Base-by-base conservation (phyloP, 2,329 filamentous ascomycete genomes). In the Scytalidium sp. region DNA sequence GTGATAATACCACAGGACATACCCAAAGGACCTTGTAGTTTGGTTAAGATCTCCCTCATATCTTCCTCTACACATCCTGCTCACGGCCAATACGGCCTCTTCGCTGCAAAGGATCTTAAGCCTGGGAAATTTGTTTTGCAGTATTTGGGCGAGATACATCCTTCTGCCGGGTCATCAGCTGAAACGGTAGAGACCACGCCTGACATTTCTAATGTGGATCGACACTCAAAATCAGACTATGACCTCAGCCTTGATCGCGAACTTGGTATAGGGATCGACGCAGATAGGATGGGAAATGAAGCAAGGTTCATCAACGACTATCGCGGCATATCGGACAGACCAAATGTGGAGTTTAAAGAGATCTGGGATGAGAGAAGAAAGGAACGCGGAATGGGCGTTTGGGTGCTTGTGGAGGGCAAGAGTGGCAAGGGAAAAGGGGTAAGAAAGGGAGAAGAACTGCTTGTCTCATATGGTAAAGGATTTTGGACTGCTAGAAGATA, bases 241-340 rank as follows among this genome's bases (percentile, higher is more conserved):
- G 84, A 87, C 61, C 69, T 87, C 21, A 84, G 80, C 74, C 69
- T 87, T 19, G 80, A 83, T 64, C 70, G 75, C 19, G 80, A 77
- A 19, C 71, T 66, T 0, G 76, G 75, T 15, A 68, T 84, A 1
- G 82, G 82, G 19, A 77, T 87, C 3, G 84, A 87, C 58, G 84
- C 83, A 3, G 75, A 71, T 15, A 63, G 61, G 32, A 67, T 66
- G 47, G 83, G 83, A 10, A 87, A 85, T 59, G 84, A 87, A 67
- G 83, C 79, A 2, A 70, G 84, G 9, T 87, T 84, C 57, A 75
- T 85, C 42, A 87, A 87, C 60, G 84, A 87, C 65, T 87, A 82
- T 58, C 72, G 84, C 6, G 82, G 83, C 3, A 73, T 86, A 2
- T 68, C 69, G 11, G 56, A 52, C 7, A 47, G 45, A 29, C 54